Conservation (phyloP, 2,329 filamentous ascomycete genomes). For the Microascus cirrosus region DNA sequence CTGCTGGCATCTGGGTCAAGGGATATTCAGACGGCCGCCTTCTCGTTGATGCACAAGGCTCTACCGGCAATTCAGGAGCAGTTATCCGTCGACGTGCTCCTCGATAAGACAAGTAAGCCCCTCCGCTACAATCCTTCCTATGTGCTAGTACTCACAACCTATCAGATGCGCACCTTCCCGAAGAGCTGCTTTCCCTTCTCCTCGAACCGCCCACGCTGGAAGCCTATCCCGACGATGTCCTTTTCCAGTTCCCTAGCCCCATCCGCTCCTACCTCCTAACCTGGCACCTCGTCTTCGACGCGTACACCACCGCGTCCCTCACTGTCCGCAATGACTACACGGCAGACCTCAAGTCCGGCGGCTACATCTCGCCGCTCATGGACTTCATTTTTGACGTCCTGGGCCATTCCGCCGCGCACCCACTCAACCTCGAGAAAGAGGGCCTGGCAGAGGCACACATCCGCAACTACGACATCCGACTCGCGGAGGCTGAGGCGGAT, state of each 20-base stretch:
- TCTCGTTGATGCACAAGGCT: conserved; percentile 67
- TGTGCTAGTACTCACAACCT: conserved; percentile 5
- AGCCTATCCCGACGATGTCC: conserved; percentile 52
- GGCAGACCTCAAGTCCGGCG: conserved; percentile 64
- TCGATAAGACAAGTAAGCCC: conserved; percentile 51
- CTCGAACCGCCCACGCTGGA: conserved; percentile 65
- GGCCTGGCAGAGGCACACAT: conserved; percentile 49
- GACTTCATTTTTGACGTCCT: conserved; percentile 77
- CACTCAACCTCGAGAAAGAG: conserved; percentile 62
- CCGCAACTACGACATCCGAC: conserved; percentile 36
- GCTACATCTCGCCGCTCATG: conserved; percentile 58
- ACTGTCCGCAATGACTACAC: conserved; percentile 76
- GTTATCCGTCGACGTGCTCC: conserved; percentile 63
- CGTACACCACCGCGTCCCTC: conserved; percentile 66
- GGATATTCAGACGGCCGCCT: conserved; percentile 69
- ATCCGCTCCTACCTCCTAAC: conserved; percentile 75
- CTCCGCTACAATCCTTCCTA: background rate
- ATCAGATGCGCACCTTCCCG: conserved; percentile 57
- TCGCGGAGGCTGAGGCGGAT: conserved; percentile 45
- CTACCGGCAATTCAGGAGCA: conserved; percentile 72
- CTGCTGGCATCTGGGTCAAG: conserved; percentile 66
- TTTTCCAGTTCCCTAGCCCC: conserved; percentile 56
- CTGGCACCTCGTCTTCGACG: conserved; percentile 85
- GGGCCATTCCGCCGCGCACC: conserved; percentile 62
- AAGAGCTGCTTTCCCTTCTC: conserved; percentile 75